Evolutionary conservation across 2,329 filamentous ascomycete species (phyloP).

Genomic region (Allantophomopsis cytisporea): DNA sequence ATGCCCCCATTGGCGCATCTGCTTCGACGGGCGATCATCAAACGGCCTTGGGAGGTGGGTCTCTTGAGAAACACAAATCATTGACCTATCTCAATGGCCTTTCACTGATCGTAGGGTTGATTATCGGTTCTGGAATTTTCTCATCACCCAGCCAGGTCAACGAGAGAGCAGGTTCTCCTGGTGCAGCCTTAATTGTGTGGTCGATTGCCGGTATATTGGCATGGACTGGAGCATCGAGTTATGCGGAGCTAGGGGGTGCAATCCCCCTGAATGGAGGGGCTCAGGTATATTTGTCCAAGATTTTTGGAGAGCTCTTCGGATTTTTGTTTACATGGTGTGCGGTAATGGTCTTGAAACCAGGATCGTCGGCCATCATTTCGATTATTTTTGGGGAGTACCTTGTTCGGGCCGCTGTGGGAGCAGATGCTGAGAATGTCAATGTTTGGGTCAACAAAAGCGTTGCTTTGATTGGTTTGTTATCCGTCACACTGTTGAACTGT

Average conservation of each 20-base stretch:
- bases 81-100: slow-evolving; percentile 90
- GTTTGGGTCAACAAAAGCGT: slow-evolving; percentile 86
- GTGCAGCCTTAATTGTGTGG: slow-evolving; percentile 86
- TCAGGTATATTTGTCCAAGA: slow-evolving; percentile 90
- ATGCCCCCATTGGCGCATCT: slow-evolving; percentile 75
- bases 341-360: slow-evolving; percentile 86
- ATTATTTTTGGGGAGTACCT: slow-evolving; percentile 98
- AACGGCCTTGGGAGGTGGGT: slow-evolving; percentile 54
- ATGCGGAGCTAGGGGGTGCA: slow-evolving; percentile 87
- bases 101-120: slow-evolving; percentile 79
- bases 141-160: slow-evolving; percentile 90
- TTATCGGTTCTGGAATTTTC: slow-evolving; percentile 95
- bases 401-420: slow-evolving; percentile 74
- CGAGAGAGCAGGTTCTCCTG: slow-evolving; percentile 78
- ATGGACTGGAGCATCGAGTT: slow-evolving; percentile 92
- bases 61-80: slow-evolving; percentile 88
- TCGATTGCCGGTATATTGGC: slow-evolving; percentile 79
- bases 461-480: slow-evolving; percentile 59
- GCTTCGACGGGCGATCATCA: slow-evolving; percentile 34
- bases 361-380: slow-evolving; percentile 82
- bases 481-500: slow-evolving; percentile 79
- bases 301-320: slow-evolving; percentile 83
- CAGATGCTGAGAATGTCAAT: slow-evolving; percentile 70
- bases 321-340: slow-evolving; percentile 97
- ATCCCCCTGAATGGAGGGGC: slow-evolving; percentile 92